Evolutionary conservation across 2,329 filamentous ascomycete species (phyloP), one percentile per base, ranked within the genome.

Genomic region (Podosphaera fusca): DNA sequence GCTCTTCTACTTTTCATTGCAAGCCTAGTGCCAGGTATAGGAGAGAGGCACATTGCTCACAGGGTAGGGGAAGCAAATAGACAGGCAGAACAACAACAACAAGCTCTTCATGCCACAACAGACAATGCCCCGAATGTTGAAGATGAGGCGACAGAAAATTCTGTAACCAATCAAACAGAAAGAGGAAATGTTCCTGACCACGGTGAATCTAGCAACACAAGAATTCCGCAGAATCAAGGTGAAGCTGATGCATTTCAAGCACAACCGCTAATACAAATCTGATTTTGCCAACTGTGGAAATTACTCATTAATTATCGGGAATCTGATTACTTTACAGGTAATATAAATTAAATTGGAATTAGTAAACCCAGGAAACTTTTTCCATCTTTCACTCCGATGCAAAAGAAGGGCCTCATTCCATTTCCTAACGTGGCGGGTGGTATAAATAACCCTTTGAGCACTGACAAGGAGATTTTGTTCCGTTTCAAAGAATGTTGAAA

Each of bases 21-120:
- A 29, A 84, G 80, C 64, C 74, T 84, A 59, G 78, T 80, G 1
- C 80, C 80, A 0, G 80, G 80, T 8, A 74, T 84, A 31, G 79
- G 79, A 0, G 80, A 84, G 67, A 71, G 79, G 54, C 80, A 84
- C 60, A 82, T 84, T 56, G 65, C 65, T 35, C 65, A 65, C 30
- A 60, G 66, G 38, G 66, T 67, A 50, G 66, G 63, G 9, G 65
- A 66, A 58, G 64, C 63, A 8, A 64, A 61, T 56, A 62, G 61
- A 34, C 64, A 64, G 53, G 63, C 60, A 47, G 63, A 64, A 52
- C 61, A 63, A 4, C 56, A 57, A 47, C 56, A 50, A 21, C 56
- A 53, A 21, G n/a, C 34, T 3, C 31, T 53, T 14, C 10, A 53
- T 7, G 51, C 34, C 9, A 29, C 33, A 53, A 36, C 14, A 5